Percentiles rank a stretch among this genome's conserved stretches.
Evolutionary conservation across 2,329 filamentous ascomycete species (phyloP).

Genomic region (Coleophoma cylindrospora): DNA sequence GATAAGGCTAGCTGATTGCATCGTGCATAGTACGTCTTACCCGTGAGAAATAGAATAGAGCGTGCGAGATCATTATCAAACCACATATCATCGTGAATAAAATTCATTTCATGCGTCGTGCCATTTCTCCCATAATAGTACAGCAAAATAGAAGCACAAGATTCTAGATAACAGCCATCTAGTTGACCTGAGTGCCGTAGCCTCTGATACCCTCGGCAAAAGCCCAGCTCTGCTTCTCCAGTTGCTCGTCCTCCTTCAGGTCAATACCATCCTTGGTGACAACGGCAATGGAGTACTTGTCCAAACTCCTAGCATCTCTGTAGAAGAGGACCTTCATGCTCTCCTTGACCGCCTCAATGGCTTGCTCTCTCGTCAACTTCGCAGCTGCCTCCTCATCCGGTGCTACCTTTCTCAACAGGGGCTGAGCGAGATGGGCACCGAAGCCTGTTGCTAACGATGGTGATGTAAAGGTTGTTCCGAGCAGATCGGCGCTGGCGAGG

Average conservation of each 20-base stretch:
- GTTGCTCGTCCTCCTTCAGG: slow-evolving; percentile 75
- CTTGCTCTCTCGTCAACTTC: slow-evolving; percentile 69
- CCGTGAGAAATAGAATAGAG: too few relatives aligned
- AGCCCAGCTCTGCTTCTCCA: slow-evolving; percentile 96
- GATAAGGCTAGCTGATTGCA: too few relatives aligned
- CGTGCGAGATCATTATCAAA: too few relatives aligned
- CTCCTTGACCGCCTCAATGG: slow-evolving; percentile 76
- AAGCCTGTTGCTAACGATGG: slow-evolving; percentile 92
- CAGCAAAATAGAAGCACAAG: background rate
- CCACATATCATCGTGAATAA: too few relatives aligned
- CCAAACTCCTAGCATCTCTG: slow-evolving; percentile 87
- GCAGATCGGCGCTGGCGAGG: slow-evolving; percentile 84
- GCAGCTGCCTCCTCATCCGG: slow-evolving; percentile 77
- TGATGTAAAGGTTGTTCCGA: slow-evolving; percentile 85
- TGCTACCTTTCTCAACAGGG: slow-evolving; percentile 78
- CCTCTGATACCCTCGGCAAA: slow-evolving; percentile 91
- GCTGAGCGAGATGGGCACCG: slow-evolving; percentile 87
- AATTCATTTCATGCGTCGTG: background rate
- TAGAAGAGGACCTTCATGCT: slow-evolving; percentile 99
- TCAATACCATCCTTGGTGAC: slow-evolving; percentile 87
- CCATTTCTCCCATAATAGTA: slow-evolving; percentile 1
- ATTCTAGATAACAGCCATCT: slow-evolving; percentile 4
- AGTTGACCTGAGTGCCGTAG: slow-evolving; percentile 74
- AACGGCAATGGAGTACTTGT: slow-evolving; percentile 86
- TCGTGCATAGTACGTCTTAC: too few relatives aligned